Percentiles rank a stretch among this genome's conserved stretches.
phyloP scores from a whole-genome alignment of 257 asterid species.

The Nicotiana noctiflora region DNA sequence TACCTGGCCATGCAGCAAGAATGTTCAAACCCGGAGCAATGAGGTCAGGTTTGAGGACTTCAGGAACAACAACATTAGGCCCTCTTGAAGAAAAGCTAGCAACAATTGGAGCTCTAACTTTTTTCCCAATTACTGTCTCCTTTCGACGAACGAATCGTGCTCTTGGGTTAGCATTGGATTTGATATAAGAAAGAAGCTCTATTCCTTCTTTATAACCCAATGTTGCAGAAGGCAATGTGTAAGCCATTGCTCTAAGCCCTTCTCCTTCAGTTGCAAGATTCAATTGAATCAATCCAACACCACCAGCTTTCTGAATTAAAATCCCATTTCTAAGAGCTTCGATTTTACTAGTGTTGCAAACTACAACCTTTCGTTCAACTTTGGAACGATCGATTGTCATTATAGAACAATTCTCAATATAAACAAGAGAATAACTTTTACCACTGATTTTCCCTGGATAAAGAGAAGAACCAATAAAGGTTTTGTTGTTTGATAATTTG shows the following conservation, averaged over 20 bases:
- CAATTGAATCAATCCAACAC: constrained; percentile 1
- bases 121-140: not conserved
- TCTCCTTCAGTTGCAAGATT: not conserved
- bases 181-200: not conserved
- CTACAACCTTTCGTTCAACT: not conserved
- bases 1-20: constrained; percentile 9
- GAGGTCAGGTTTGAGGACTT: constrained; percentile 7
- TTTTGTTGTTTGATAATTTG: not conserved
- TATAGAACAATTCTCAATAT: not conserved
- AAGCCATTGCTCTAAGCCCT: not conserved
- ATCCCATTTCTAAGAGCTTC: not conserved
- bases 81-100: constrained; percentile 1
- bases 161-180: not conserved
- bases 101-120: not conserved
- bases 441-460: not conserved
- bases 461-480: not conserved
- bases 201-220: not conserved
- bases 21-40: constrained; percentile 11
- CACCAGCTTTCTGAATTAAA: not conserved
- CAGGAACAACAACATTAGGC: not conserved
- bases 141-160: not conserved
- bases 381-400: not conserved
- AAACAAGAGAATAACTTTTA: not conserved
- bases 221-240: not conserved
- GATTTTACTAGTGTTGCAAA: not conserved